Conservation (phyloP, 495 filamentous ascomycete genomes). For the Rhizodiscina lignyota region DNA sequence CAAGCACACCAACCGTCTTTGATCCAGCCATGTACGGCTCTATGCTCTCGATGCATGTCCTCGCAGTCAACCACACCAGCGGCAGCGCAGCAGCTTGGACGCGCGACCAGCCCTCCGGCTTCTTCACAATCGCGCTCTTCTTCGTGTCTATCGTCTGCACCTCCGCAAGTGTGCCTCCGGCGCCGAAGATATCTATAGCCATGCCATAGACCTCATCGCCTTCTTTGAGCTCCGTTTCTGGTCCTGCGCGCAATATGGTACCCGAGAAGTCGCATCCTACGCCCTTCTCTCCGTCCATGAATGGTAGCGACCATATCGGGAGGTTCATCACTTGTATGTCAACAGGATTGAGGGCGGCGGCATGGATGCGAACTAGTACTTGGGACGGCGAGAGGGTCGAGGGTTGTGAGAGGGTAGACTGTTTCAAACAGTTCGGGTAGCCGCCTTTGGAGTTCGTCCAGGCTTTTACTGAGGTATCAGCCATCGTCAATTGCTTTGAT, state of each 20-base stretch:
- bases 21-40: conserved; percentile 9
- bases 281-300: conserved; percentile 6
- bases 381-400: conserved; percentile 2
- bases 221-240: conserved; percentile 7
- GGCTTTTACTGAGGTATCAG: neutral
- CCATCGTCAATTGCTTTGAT: neutral
- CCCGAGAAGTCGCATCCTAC: conserved; percentile 16
- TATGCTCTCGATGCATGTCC: conserved; percentile 13
- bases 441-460: conserved; percentile 6
- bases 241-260: conserved; percentile 11
- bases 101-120: conserved; percentile 14
- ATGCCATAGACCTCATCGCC: conserved; percentile 16
- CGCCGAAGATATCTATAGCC: conserved; percentile 6
- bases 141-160: conserved; percentile 7
- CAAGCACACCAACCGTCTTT: conserved; percentile 10
- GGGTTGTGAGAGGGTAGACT: neutral
- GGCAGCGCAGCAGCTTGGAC: conserved; percentile 14
- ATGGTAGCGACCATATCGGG: conserved; percentile 7
- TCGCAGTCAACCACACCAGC: conserved; percentile 16
- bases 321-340: conserved; percentile 19
- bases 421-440: conserved; percentile 2
- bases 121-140: conserved; percentile 8
- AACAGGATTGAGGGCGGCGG: conserved; percentile 18
- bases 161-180: conserved; percentile 9
- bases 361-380: conserved; percentile 14